phyloP scores from a whole-genome alignment of 2,329 filamentous ascomycete species.

The Aspergillus sp. region DNA sequence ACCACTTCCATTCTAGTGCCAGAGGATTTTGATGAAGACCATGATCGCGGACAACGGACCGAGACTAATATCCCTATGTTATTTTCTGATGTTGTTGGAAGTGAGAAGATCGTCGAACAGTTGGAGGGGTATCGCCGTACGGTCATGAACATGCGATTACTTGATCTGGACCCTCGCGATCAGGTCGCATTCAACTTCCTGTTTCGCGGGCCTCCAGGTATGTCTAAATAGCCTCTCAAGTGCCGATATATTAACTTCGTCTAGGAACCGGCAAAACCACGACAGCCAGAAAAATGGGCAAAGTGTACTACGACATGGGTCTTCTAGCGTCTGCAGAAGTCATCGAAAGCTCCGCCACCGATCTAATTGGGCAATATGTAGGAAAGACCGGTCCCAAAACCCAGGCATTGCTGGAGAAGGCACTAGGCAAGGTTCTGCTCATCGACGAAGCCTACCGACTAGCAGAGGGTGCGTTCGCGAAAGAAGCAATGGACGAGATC shows the following conservation, averaged over 20 bases:
- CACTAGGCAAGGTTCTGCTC: conserved; percentile 63
- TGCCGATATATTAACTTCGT: neutral
- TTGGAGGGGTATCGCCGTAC: conserved; percentile 53
- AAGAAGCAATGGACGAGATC: conserved; percentile 51
- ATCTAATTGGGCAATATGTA: conserved; percentile 64
- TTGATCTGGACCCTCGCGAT: conserved; percentile 52
- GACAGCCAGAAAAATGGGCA: conserved; percentile 68
- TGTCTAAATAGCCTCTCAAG: conserved; percentile 1
- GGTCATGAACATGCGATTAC: conserved; percentile 46
- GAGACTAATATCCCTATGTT: conserved; percentile 49
- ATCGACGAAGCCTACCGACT: conserved; percentile 70
- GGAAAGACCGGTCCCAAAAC: conserved; percentile 69
- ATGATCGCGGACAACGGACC: conserved; percentile 46
- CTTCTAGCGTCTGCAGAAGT: conserved; percentile 59
- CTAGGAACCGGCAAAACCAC: conserved; percentile 67
- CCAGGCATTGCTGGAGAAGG: conserved; percentile 54
- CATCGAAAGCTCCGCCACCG: conserved; percentile 61
- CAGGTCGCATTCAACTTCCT: conserved; percentile 64
- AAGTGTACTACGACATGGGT: conserved; percentile 71
- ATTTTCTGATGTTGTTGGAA: conserved; percentile 57
- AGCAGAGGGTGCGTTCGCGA: conserved; percentile 52
- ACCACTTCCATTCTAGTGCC: conserved; percentile 15
- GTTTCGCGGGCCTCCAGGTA: conserved; percentile 62
- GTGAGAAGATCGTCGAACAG: conserved; percentile 49
- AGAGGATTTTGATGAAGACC: conserved; percentile 57